Conservation (phyloP, 2,329 filamentous ascomycete genomes). For the Emericellopsis cladophorae region DNA sequence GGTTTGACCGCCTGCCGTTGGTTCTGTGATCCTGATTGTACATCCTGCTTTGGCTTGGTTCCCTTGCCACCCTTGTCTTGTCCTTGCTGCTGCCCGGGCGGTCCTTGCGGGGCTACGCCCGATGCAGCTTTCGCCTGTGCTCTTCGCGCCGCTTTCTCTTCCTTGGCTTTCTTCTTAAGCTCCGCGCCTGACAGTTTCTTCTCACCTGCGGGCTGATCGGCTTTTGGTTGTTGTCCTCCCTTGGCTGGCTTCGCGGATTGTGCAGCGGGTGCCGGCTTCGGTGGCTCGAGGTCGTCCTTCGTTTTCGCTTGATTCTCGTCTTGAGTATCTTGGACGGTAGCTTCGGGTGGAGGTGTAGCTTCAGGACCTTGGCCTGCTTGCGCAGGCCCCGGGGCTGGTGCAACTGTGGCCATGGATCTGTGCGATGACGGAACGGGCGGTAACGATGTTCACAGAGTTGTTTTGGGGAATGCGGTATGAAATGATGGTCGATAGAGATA, state of each 20-base stretch:
- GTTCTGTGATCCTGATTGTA: constrained; percentile 2
- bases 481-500: too few relatives aligned
- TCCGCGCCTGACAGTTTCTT: constrained; percentile 62
- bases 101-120: constrained; percentile 20
- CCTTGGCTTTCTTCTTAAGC: constrained; percentile 79
- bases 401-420: too few relatives aligned
- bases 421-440: too few relatives aligned
- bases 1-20: constrained; percentile 15
- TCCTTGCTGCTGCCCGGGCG: constrained; percentile 18
- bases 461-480: too few relatives aligned
- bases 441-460: too few relatives aligned
- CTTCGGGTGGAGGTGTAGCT: too few relatives aligned
- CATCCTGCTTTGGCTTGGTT: constrained; percentile 34
- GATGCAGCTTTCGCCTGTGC: constrained; percentile 54
- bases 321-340: constrained; percentile 2
- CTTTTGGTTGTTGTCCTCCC: constrained; percentile 2
- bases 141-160: constrained; percentile 79
- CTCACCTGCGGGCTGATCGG: constrained; percentile 13
- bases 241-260: not conserved
- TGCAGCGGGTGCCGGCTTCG: too few relatives aligned
- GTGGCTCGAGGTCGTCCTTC: not conserved
- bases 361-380: too few relatives aligned
- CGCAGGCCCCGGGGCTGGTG: too few relatives aligned
- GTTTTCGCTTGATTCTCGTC: constrained; percentile 8
- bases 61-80: constrained; percentile 28